Percentiles rank a stretch among this genome's conserved stretches.
Evolutionary conservation across 192 early-diverging fungal genomes (phyloP).

Genomic region (Chytriomyces sp.): DNA sequence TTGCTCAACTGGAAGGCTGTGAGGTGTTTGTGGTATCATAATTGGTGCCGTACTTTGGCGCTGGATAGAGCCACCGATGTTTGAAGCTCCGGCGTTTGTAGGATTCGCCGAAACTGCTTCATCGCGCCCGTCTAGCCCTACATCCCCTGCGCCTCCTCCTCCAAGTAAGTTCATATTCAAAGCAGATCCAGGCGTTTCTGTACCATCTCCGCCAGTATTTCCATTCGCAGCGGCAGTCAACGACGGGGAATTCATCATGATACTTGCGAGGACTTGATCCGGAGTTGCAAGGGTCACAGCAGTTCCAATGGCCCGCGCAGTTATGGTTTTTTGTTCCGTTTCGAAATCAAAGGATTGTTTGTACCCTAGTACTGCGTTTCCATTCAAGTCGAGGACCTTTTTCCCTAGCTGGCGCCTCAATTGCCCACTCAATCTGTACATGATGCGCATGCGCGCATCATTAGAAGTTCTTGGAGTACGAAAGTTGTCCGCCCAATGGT

Average conservation of each 20-base stretch:
- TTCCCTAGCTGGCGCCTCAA: constrained; percentile 73
- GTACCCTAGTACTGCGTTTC: constrained; percentile 74
- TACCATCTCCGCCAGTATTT: background rate
- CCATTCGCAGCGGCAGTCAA: background rate
- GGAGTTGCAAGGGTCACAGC: constrained; percentile 62
- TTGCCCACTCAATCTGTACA: constrained; percentile 71
- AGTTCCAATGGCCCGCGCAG: constrained; percentile 74
- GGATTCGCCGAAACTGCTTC: background rate
- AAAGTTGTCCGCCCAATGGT: constrained; percentile 81
- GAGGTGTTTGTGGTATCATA: background rate
- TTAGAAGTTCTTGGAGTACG: constrained; percentile 77
- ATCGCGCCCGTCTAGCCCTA: no score
- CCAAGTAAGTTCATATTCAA: background rate
- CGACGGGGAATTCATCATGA: constrained; percentile 2
- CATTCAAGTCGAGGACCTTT: constrained; percentile 72
- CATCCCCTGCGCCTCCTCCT: background rate
- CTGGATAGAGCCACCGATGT: no score
- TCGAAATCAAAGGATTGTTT: constrained; percentile 79
- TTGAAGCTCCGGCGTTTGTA: background rate
- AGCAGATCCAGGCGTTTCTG: background rate
- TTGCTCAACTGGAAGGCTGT: background rate
- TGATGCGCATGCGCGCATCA: constrained; percentile 69
- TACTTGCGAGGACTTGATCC: constrained; percentile 30
- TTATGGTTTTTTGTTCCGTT: constrained; percentile 70
- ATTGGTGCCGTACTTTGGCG: background rate